A percentile compares a stretch with the other conserved stretches of the same genome.
phyloP scores from a whole-genome alignment of 2,329 filamentous ascomycete genomes.

The Hysterium pulicare region DNA sequence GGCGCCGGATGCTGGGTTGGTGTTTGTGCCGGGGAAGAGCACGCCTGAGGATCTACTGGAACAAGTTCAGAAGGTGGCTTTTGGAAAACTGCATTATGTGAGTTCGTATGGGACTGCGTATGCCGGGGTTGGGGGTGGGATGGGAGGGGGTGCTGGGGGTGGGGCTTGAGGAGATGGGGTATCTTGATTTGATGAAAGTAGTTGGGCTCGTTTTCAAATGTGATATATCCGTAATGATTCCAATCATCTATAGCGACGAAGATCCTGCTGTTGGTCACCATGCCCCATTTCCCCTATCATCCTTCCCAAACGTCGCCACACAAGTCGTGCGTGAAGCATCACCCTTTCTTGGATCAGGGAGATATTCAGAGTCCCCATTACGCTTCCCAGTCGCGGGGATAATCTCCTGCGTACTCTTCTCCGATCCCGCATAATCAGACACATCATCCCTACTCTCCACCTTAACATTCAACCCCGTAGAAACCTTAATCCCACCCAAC shows the following conservation, averaged over 20 bases:
- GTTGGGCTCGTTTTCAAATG: too few species aligned
- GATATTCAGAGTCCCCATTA: too few species aligned
- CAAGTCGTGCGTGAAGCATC: too few species aligned
- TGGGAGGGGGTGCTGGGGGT: not conserved
- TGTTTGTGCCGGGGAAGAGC: conserved; percentile 25
- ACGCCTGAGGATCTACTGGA: conserved; percentile 24
- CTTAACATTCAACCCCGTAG: not conserved
- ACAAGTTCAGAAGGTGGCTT: conserved; percentile 26
- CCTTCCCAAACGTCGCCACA: too few species aligned
- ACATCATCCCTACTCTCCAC: not conserved
- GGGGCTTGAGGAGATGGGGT: too few species aligned
- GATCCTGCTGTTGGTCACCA: too few species aligned
- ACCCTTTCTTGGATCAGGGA: too few species aligned
- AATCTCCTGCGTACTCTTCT: not conserved
- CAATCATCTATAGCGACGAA: too few species aligned
- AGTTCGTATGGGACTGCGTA: not conserved
- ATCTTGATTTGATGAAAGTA: too few species aligned
- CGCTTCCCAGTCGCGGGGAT: too few species aligned
- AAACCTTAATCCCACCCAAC: not conserved
- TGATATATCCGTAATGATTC: too few species aligned
- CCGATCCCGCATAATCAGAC: not conserved
- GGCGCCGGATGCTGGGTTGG: conserved; percentile 20
- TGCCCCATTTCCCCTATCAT: too few species aligned
- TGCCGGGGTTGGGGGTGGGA: not conserved
- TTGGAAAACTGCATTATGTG: conserved; percentile 18